These are phyloP conservation scores for Podospora bellae-mahoneyi DNA, from an alignment of 495 filamentous ascomycete genomes.

Conservation along the genomic window DNA sequence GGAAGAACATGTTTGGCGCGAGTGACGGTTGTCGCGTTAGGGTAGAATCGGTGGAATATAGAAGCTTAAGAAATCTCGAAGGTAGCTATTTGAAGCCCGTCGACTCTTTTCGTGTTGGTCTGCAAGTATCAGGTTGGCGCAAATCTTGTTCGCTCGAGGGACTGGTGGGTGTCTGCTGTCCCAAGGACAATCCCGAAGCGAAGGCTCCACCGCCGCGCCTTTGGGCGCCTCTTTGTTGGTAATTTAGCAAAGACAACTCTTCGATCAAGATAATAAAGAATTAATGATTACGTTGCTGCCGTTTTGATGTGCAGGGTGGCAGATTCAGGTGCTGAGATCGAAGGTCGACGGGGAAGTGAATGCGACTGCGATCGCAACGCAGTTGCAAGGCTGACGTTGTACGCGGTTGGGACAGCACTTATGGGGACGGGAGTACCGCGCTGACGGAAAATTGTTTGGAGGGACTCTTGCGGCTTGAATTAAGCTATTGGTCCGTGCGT, in stretches of 20 bases:
- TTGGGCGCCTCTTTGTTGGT: background rate
- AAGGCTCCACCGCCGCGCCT: no score
- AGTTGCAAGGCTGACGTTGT: background rate
- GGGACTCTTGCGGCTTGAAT: slow-evolving; percentile 8
- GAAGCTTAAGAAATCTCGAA: background rate
- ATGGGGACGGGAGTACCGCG: background rate
- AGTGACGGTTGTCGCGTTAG: background rate
- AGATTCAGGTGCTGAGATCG: background rate
- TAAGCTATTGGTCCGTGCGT: slow-evolving; percentile 24
- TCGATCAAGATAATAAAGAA: background rate
- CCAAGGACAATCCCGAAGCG: no score
- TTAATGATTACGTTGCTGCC: background rate
- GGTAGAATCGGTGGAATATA: background rate
- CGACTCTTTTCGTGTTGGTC: background rate
- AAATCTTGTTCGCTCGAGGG: background rate
- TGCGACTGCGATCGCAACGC: background rate
- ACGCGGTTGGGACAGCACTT: background rate
- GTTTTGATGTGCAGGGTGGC: background rate
- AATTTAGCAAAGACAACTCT: background rate
- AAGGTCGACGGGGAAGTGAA: background rate
- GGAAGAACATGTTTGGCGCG: slow-evolving; percentile 77
- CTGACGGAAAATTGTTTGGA: background rate
- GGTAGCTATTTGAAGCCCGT: background rate
- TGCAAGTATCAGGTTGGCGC: background rate
- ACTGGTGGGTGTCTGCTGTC: no score